phyloP scores from a whole-genome alignment of 179 eudicot genomes.

The Sideroxylon spinosum region DNA sequence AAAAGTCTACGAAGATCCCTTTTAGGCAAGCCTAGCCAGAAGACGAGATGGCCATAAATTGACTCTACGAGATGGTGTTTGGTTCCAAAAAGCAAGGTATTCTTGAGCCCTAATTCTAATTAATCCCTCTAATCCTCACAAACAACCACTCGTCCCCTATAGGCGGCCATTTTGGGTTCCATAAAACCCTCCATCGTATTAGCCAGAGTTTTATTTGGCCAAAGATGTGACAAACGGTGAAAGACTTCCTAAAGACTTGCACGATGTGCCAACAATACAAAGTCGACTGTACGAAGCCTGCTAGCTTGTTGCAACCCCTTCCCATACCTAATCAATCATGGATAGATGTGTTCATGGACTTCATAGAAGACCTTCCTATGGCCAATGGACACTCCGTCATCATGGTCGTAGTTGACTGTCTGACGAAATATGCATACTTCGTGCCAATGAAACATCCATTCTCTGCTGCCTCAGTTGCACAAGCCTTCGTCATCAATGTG shows the following conservation, averaged over 20 bases:
- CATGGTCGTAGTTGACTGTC: constrained; percentile 19
- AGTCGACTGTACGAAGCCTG: background rate
- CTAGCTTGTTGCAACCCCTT: constrained; percentile 22
- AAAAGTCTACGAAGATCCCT: background rate
- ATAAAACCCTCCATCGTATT: background rate
- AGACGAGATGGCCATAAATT: background rate
- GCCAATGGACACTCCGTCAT: background rate
- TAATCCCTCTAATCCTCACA: background rate
- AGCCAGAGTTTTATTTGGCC: constrained; percentile 16
- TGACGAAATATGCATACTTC: constrained; percentile 3
- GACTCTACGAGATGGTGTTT: background rate
- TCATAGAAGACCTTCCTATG: constrained; percentile 20
- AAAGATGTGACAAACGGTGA: background rate
- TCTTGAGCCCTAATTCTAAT: background rate
- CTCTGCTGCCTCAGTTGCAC: background rate
- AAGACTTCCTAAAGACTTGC: background rate
- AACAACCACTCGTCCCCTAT: constrained; percentile 4
- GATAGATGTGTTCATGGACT: constrained; percentile 23
- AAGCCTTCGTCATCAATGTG: background rate
- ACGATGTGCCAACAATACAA: constrained; percentile 4
- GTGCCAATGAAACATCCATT: constrained; percentile 8
- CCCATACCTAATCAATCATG: constrained; percentile 10
- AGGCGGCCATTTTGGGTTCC: background rate
- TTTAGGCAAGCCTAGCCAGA: background rate
- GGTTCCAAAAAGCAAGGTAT: background rate